These are phyloP conservation scores for Cladophialophora chaetospira DNA, from an alignment of 2,329 filamentous ascomycete genomes.

Conservation along the genomic window DNA sequence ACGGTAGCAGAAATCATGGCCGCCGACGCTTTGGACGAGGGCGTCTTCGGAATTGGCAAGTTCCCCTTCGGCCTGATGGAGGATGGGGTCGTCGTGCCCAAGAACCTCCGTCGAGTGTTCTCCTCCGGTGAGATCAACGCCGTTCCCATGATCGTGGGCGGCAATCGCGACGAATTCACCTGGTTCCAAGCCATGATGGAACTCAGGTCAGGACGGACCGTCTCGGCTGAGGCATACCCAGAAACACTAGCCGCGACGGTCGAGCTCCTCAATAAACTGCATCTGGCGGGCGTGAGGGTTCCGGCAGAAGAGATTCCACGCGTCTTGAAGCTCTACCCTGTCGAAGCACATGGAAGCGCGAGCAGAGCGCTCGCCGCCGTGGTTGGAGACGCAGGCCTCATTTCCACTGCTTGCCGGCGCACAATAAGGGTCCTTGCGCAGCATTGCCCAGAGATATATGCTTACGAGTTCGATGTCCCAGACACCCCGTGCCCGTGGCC, in stretches of 20 bases:
- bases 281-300: neutral
- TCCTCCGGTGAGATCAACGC: neutral
- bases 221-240: slow-evolving; percentile 6
- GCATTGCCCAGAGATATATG: neutral
- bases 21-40: neutral
- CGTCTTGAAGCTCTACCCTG: neutral
- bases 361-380: neutral
- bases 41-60: slow-evolving; percentile 1
- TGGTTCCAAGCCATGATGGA: slow-evolving; percentile 14
- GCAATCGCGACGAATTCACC: slow-evolving; percentile 9
- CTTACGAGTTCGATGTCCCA: slow-evolving; percentile 10
- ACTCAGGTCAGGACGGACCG: neutral
- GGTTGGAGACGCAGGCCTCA: slow-evolving; percentile 3
- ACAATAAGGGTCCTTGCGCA: neutral
- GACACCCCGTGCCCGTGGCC: slow-evolving; percentile 5
- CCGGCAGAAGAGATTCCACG: neutral
- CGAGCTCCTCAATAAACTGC: neutral
- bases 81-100: slow-evolving; percentile 7
- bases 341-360: neutral
- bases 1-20: neutral
- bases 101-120: neutral
- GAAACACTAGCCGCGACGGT: neutral
- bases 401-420: slow-evolving; percentile 3
- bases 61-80: slow-evolving; percentile 2
- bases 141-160: slow-evolving; percentile 5